Evolutionary conservation across 2,329 filamentous ascomycete genomes (phyloP).

Genomic region (Cladosporium sp.): DNA sequence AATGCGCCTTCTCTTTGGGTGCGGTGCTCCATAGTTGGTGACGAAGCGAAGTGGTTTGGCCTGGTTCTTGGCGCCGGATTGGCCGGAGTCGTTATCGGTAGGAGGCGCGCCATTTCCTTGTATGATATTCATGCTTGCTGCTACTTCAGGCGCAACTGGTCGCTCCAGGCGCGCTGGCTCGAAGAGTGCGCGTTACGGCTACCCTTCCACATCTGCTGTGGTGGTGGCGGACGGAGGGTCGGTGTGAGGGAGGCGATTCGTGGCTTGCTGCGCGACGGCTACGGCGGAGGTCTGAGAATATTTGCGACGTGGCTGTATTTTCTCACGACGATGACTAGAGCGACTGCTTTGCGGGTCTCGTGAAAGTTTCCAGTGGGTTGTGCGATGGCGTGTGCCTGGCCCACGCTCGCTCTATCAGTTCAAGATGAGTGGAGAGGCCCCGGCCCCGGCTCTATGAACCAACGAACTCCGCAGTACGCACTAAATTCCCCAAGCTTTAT

Average conservation of each 20-base stretch:
- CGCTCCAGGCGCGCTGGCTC: constrained; percentile 11
- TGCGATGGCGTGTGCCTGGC: constrained; percentile 7
- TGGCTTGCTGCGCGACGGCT: neutral
- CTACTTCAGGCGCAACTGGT: constrained; percentile 11
- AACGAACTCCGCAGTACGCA: too few species aligned
- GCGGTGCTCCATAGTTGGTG: constrained; percentile 75
- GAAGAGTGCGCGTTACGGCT: constrained; percentile 5
- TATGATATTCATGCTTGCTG: constrained; percentile 7
- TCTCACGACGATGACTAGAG: neutral
- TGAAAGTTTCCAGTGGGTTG: neutral
- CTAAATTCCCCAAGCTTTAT: constrained; percentile 6
- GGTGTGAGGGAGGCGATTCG: neutral
- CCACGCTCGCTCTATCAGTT: neutral
- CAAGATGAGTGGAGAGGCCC: too few species aligned
- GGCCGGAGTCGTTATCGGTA: neutral
- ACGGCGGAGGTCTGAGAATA: too few species aligned
- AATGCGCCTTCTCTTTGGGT: constrained; percentile 72
- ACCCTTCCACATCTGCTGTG: constrained; percentile 12
- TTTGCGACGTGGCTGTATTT: too few species aligned
- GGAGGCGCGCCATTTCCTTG: constrained; percentile 2
- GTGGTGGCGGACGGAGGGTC: constrained; percentile 4
- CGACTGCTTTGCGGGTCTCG: neutral
- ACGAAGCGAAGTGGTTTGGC: constrained; percentile 59
- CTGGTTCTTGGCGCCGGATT: neutral
- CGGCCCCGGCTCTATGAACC: neutral